A percentile compares a stretch with the other conserved stretches of the same genome.
phyloP scores from a whole-genome alignment of 805 yeast species.

The Saccharomycopsis sp. region DNA sequence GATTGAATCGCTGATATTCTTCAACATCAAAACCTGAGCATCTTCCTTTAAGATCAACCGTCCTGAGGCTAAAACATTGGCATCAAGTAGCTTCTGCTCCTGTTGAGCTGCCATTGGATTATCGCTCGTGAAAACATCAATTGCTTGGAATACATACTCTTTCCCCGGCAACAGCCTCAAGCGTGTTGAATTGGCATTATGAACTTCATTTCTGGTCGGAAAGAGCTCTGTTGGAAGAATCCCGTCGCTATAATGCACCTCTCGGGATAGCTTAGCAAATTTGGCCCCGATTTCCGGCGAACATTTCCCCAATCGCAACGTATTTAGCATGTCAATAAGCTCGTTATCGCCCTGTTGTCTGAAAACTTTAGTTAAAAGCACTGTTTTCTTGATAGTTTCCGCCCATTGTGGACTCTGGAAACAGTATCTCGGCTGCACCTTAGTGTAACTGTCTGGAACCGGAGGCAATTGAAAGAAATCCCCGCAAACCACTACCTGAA shows the following conservation, averaged over 20 bases:
- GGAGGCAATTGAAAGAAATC: constrained; percentile 97
- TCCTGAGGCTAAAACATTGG: constrained; percentile 65
- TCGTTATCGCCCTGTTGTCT: constrained; percentile 79
- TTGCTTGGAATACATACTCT: constrained; percentile 37
- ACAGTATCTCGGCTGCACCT: constrained; percentile 46
- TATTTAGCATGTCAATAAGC: constrained; percentile 73
- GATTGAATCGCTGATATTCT: constrained; percentile 65
- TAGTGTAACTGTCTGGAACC: constrained; percentile 42
- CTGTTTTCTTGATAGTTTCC: constrained; percentile 52
- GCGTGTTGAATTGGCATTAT: constrained; percentile 55
- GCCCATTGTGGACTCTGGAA: constrained; percentile 75
- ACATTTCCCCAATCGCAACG: constrained; percentile 68
- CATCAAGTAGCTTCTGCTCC: constrained; percentile 37
- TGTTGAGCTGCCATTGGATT: constrained; percentile 21
- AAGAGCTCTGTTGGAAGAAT: constrained; percentile 84
- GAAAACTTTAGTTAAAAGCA: constrained; percentile 72
- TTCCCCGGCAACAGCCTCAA: constrained; percentile 45
- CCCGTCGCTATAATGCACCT: constrained; percentile 58
- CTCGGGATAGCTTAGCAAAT: constrained; percentile 52
- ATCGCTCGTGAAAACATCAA: constrained; percentile 34
- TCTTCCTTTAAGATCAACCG: constrained; percentile 62
- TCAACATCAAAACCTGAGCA: constrained; percentile 92
- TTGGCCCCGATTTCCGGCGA: constrained; percentile 39
- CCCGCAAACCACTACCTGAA: constrained; percentile 86
- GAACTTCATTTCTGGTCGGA: constrained; percentile 84